Percentiles rank a stretch among this genome's conserved stretches.
Evolutionary conservation across 176 grass and related monocot species (phyloP).

Genomic region (Triticum urartu): DNA sequence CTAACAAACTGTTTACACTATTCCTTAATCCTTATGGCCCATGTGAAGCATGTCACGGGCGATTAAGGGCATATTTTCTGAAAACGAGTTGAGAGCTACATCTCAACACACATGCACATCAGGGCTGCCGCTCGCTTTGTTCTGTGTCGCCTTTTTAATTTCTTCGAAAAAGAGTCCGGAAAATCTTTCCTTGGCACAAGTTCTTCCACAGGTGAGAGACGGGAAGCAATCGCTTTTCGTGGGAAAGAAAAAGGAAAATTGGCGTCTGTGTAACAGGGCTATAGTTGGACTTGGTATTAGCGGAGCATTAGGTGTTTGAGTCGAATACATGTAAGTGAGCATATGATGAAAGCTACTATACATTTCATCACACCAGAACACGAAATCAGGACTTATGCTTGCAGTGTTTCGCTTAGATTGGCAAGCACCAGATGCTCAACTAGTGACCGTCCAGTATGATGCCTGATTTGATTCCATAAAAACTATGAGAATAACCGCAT

Average conservation of each 20-base stretch:
- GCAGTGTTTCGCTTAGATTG: slow-evolving; percentile 32
- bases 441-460: neutral
- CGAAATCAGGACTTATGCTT: slow-evolving; percentile 20
- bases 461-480: neutral
- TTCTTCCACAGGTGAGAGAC: slow-evolving; percentile 17
- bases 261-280: no score
- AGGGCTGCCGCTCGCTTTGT: neutral
- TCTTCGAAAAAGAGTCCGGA: slow-evolving; percentile 26
- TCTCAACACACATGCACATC: slow-evolving; percentile 4
- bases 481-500: slow-evolving; percentile 24
- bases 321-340: neutral
- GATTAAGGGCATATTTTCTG: slow-evolving; percentile 35
- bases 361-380: neutral
- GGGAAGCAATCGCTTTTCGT: neutral
- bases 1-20: slow-evolving; percentile 17
- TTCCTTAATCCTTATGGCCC: neutral
- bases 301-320: neutral
- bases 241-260: neutral
- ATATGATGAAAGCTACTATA: neutral
- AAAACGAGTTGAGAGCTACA: slow-evolving; percentile 32
- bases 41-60: slow-evolving; percentile 28
- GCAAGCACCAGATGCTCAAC: slow-evolving; percentile 31
- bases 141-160: neutral
- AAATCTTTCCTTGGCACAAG: slow-evolving; percentile 9
- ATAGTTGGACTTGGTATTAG: neutral